A percentile compares a stretch with the other conserved stretches of the same genome.
These are phyloP conservation scores for Cryptococcus sp. DNA, from an alignment of 1,284 basidiomycete genomes.

Conservation along the genomic window DNA sequence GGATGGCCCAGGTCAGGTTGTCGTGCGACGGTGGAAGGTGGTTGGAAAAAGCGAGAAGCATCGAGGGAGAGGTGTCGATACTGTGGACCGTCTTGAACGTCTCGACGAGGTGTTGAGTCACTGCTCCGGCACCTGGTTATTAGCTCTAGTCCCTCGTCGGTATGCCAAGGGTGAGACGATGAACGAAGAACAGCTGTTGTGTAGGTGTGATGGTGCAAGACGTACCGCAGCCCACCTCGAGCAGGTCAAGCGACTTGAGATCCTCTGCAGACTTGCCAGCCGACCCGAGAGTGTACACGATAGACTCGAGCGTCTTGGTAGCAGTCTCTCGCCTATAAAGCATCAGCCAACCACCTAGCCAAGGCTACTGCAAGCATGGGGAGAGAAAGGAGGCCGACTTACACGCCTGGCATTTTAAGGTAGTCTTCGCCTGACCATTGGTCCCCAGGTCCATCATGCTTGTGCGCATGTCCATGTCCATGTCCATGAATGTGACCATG, in stretches of 20 bases:
- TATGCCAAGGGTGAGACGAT: neutral
- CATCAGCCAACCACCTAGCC: neutral
- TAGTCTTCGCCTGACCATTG: slow-evolving; percentile 34
- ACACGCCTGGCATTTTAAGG: slow-evolving; percentile 25
- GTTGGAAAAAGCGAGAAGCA: slow-evolving; percentile 24
- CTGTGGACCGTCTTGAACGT: slow-evolving; percentile 27
- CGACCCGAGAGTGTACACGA: slow-evolving; percentile 15
- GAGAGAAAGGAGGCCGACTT: slow-evolving; percentile 7
- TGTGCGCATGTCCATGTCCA: slow-evolving; percentile 16
- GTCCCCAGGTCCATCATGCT: slow-evolving; percentile 11
- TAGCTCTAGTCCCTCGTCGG: neutral
- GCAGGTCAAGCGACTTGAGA: slow-evolving; percentile 13
- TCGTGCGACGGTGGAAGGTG: slow-evolving; percentile 3
- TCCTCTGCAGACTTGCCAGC: slow-evolving; percentile 10
- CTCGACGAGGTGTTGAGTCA: slow-evolving; percentile 23
- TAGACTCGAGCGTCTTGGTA: slow-evolving; percentile 14
- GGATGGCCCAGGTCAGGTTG: slow-evolving; percentile 13
- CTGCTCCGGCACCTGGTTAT: slow-evolving; percentile 27
- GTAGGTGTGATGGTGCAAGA: no score
- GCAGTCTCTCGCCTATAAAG: slow-evolving; percentile 21
- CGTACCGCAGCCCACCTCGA: slow-evolving; percentile 36
- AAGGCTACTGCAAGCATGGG: neutral
- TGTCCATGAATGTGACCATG: slow-evolving; percentile 15
- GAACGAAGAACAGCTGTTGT: neutral
- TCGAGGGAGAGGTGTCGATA: slow-evolving; percentile 30